Conservation (phyloP, 2,329 filamentous ascomycete species). For the Coleophoma eucalyptorum region DNA sequence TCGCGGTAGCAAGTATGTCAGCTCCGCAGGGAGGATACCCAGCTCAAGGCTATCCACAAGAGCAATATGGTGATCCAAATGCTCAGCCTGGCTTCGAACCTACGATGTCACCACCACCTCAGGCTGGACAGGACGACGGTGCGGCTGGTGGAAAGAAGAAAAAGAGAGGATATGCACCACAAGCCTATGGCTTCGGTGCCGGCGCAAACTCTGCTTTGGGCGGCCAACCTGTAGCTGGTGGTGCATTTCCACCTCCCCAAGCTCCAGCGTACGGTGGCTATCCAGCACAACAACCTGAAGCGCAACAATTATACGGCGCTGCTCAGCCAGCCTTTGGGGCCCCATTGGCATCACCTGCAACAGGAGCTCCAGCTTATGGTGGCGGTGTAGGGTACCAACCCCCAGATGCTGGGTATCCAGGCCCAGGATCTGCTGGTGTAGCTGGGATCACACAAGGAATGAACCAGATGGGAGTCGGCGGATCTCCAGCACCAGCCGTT, state of each 20-base stretch:
- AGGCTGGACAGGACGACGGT: constrained; percentile 31
- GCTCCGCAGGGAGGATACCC: constrained; percentile 47
- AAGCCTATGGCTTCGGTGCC: constrained; percentile 87
- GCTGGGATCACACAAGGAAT: constrained; percentile 79
- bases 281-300: constrained; percentile 18
- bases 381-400: constrained; percentile 60
- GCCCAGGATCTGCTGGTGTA: constrained; percentile 48
- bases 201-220: constrained; percentile 75
- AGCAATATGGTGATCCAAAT: constrained; percentile 41
- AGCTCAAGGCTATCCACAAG: constrained; percentile 38
- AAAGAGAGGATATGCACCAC: constrained; percentile 91
- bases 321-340: constrained; percentile 28
- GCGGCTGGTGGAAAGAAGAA: constrained; percentile 65
- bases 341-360: constrained; percentile 31
- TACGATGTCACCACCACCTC: constrained; percentile 21
- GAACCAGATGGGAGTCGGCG: constrained; percentile 69
- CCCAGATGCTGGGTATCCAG: constrained; percentile 62
- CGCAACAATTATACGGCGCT: constrained; percentile 22
- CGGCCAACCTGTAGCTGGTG: constrained; percentile 60
- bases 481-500: constrained; percentile 31
- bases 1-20: constrained; percentile 33
- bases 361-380: constrained; percentile 29
- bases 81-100: constrained; percentile 26
- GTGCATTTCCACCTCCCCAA: constrained; percentile 36
- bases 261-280: constrained; percentile 32